Percentiles rank a stretch among this genome's conserved stretches.
These are phyloP conservation scores for Entoloma clypeatum DNA, from an alignment of 1,284 basidiomycete genomes.

Conservation along the genomic window DNA sequence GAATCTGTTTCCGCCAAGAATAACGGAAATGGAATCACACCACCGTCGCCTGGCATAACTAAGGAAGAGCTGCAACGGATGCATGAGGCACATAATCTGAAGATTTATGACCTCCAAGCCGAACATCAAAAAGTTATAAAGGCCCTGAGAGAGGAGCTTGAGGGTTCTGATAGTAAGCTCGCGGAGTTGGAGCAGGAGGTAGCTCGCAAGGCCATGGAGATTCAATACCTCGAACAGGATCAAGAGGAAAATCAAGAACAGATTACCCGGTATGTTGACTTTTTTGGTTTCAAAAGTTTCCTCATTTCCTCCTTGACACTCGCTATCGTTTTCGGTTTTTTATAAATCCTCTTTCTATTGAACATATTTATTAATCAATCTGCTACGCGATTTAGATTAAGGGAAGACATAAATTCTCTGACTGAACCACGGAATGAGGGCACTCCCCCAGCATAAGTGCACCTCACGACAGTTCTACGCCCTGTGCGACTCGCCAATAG, in stretches of 20 bases:
- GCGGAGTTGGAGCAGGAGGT: conserved; percentile 59
- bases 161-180: conserved; percentile 49
- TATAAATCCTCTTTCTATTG: conserved; percentile 35
- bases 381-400: conserved; percentile 45
- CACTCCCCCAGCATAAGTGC: too few relatives aligned
- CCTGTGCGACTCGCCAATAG: too few relatives aligned
- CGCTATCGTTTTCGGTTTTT: conserved; percentile 52
- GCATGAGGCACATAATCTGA: conserved; percentile 79
- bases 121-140: conserved; percentile 63
- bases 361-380: conserved; percentile 34
- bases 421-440: too few relatives aligned
- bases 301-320: conserved; percentile 50
- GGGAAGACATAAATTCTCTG: conserved; percentile 56
- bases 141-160: conserved; percentile 57
- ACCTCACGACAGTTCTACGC: too few relatives aligned
- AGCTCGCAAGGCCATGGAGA: conserved; percentile 71
- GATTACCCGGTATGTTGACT: conserved; percentile 71
- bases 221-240: conserved; percentile 71
- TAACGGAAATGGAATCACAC: conserved; percentile 46
- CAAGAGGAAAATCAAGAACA: conserved; percentile 71
- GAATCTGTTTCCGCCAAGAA: conserved; percentile 48
- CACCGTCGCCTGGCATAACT: conserved; percentile 50
- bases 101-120: conserved; percentile 72
- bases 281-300: conserved; percentile 57
- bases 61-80: conserved; percentile 70